Percentiles rank a stretch among this genome's conserved stretches.
phyloP scores from a whole-genome alignment of 2,329 filamentous ascomycete genomes.

The Fusarium heterosporum region DNA sequence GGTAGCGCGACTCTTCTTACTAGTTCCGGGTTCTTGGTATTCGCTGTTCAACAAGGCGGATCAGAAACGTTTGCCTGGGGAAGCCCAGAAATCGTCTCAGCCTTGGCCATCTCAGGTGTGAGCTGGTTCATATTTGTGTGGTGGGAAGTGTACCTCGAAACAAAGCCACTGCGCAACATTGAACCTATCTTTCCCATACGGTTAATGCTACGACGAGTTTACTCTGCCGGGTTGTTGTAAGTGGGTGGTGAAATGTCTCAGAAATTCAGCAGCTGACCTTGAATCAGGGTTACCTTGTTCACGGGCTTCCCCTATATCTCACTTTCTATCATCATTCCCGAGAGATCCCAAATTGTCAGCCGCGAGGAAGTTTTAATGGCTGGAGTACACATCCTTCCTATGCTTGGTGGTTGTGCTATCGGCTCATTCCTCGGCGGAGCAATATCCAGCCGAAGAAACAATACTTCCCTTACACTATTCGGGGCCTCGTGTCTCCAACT shows the following conservation, averaged over 20 bases:
- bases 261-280: constrained; percentile 23
- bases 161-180: constrained; percentile 53
- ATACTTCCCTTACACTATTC: constrained; percentile 64
- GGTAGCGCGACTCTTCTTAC: constrained; percentile 63
- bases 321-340: constrained; percentile 68
- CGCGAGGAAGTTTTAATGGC: constrained; percentile 64
- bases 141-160: constrained; percentile 63
- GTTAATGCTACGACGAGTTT: constrained; percentile 61
- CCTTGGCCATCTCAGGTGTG: constrained; percentile 60
- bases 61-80: constrained; percentile 64
- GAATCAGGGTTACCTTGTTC: constrained; percentile 64
- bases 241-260: constrained; percentile 33
- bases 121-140: constrained; percentile 62
- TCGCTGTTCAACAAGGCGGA: constrained; percentile 68
- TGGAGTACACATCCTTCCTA: constrained; percentile 68
- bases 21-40: constrained; percentile 66
- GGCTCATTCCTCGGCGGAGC: constrained; percentile 67
- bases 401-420: constrained; percentile 67
- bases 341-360: constrained; percentile 71
- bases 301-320: constrained; percentile 69
- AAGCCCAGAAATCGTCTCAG: constrained; percentile 62
- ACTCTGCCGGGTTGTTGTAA: constrained; percentile 63
- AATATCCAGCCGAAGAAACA: constrained; percentile 65
- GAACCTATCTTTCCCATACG: constrained; percentile 68
- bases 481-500: constrained; percentile 64